A percentile compares a stretch with the other conserved stretches of the same genome.
Conservation (phyloP, 2,329 filamentous ascomycete species). For the Paecilomyces niveus region DNA sequence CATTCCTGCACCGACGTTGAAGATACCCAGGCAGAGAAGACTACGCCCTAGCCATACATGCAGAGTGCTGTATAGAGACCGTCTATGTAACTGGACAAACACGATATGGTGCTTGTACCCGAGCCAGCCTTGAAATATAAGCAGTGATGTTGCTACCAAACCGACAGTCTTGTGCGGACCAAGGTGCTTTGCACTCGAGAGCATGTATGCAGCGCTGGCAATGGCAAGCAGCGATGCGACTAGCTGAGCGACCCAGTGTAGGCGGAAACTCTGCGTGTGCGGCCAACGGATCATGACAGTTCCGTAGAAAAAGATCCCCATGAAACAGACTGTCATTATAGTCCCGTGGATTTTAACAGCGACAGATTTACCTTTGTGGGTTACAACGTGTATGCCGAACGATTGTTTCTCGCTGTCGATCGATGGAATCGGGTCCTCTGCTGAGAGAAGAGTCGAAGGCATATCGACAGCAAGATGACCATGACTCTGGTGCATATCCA, state of each 20-base stretch:
- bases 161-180: constrained; percentile 7
- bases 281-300: constrained; percentile 6
- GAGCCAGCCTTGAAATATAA: constrained; percentile 6
- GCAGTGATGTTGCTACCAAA: constrained; percentile 2
- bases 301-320: constrained; percentile 7
- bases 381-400: background rate
- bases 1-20: constrained; percentile 8
- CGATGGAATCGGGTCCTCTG: background rate
- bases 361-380: background rate
- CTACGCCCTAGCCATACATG: constrained; percentile 8
- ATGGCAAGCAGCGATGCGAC: constrained; percentile 7
- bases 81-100: constrained; percentile 8
- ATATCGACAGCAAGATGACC: constrained; percentile 24
- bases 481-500: constrained; percentile 48
- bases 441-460: background rate
- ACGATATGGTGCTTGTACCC: constrained; percentile 10
- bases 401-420: constrained; percentile 3
- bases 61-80: constrained; percentile 4
- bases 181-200: constrained; percentile 5
- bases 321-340: constrained; percentile 9
- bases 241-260: constrained; percentile 10
- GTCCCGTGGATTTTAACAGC: constrained; percentile 7
- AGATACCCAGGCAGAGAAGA: constrained; percentile 6
- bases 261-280: constrained; percentile 5
- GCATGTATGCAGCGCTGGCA: constrained; percentile 8